Evolutionary conservation across 2,329 filamentous ascomycete genomes (phyloP), one percentile per base, ranked within the genome.

Genomic region (Sporothrix brasiliensis): DNA sequence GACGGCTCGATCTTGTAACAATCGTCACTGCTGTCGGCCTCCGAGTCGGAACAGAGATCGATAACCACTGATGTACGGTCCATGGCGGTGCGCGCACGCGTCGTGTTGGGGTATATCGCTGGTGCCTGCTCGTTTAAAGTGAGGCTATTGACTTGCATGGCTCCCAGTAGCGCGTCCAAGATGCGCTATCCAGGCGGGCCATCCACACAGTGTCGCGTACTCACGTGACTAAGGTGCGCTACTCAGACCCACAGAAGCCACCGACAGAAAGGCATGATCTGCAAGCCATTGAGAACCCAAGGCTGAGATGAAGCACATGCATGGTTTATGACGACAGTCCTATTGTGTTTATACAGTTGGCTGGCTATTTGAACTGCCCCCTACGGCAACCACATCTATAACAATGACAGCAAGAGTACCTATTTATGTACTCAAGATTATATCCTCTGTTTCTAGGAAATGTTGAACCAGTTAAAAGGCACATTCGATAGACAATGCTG

Each of bases 21-120:
- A 27, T 39, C 54, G 21, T 52, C 39, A 9, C 9, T 39, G 44
- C 47, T 53, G 65, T 47, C 56, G 24, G 44, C 47, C 16, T 70
- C 69, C 9, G 71, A 69, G 44, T 69, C 69, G 3, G 66, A 69
- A 53, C 66, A 67, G 52, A 72, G 69, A 34, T 72, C 69, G 19
- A 72, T 72, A 19, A 70, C 60, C 16, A 49, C 63, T 52, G 56
- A 7, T 19, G n/a, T 24, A 39, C 30, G 34, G 39, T 49, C 21
- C 47, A 41, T 70, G 16, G 41, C 49, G 39, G n/a, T 21, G 4
- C 30, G 13, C 4, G 39, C 19, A 24, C 21, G n/a, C 9, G n/a
- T 24, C 10, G 49, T n/a, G 49, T 27, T 27, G 58, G 27, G 9
- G 58, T 9, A 34, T 34, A 2, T 9, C 34, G 9, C 6, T 21